Percentiles rank a stretch among this genome's conserved stretches.
These are phyloP conservation scores for Knufia petricola DNA, from an alignment of 2,329 filamentous ascomycete genomes.

Conservation along the genomic window DNA sequence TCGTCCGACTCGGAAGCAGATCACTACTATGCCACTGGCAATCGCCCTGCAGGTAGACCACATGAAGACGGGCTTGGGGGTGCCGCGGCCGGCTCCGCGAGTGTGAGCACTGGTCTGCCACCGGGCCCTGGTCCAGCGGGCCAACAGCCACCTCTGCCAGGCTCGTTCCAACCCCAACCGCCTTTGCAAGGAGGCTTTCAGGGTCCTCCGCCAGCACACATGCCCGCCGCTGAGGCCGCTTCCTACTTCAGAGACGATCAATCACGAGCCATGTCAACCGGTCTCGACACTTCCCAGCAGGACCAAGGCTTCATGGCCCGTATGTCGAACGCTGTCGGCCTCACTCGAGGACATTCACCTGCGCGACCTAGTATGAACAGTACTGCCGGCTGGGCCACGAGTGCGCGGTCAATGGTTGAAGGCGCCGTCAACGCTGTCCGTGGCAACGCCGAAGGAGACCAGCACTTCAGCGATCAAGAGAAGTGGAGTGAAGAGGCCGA, in stretches of 20 bases:
- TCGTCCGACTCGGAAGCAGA: conserved; percentile 44
- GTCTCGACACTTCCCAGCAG: conserved; percentile 32
- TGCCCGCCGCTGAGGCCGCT: conserved; percentile 22
- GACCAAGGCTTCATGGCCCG: conserved; percentile 59
- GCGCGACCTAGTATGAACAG: conserved; percentile 75
- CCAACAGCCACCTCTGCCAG: conserved; percentile 22
- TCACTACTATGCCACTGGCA: conserved; percentile 31
- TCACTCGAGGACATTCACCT: conserved; percentile 58
- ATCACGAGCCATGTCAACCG: conserved; percentile 28
- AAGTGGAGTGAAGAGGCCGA: conserved; percentile 88
- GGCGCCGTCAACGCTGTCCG: conserved; percentile 68
- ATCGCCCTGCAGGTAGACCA: conserved; percentile 33
- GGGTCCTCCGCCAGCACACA: conserved; percentile 20
- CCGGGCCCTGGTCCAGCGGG: conserved; percentile 22
- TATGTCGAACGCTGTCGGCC: conserved; percentile 62
- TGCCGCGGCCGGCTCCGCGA: conserved; percentile 36
- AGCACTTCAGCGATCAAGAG: conserved; percentile 73
- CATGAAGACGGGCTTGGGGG: conserved; percentile 28
- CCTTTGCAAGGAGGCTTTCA: conserved; percentile 16
- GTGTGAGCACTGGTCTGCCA: conserved; percentile 24
- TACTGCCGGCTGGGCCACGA: conserved; percentile 44
- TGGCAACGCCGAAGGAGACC: conserved; percentile 64
- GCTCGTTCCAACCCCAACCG: conserved; percentile 13
- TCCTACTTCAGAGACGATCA: conserved; percentile 23
- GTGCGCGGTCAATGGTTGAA: conserved; percentile 60